Percentiles rank a stretch among this genome's conserved stretches.
Evolutionary conservation across 2,329 filamentous ascomycete species (phyloP).

Genomic region (Penicillium sp.): DNA sequence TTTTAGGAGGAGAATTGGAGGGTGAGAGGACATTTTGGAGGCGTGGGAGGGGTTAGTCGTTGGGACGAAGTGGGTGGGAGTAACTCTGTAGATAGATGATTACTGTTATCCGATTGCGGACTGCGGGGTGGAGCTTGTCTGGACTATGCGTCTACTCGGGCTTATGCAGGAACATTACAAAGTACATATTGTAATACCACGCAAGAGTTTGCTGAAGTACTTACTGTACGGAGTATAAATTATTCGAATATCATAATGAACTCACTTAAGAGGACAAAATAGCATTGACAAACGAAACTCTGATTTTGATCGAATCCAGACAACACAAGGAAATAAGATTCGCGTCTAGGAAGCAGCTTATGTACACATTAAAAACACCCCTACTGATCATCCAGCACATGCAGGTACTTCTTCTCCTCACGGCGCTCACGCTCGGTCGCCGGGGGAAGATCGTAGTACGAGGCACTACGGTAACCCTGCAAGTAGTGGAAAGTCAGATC

Average conservation of each 20-base stretch:
- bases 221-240: neutral
- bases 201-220: neutral
- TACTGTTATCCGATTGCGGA: slow-evolving; percentile 18
- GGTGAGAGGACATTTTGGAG: slow-evolving; percentile 15
- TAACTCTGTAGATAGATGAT: neutral
- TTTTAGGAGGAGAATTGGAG: slow-evolving; percentile 53
- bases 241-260: neutral
- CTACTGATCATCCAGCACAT: slow-evolving; percentile 87
- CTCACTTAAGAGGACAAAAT: neutral
- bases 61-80: neutral
- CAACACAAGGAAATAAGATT: slow-evolving; percentile 40
- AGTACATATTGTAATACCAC: neutral
- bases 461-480: slow-evolving; percentile 85
- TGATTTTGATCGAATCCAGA: slow-evolving; percentile 17
- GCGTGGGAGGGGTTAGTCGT: neutral
- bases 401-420: slow-evolving; percentile 95
- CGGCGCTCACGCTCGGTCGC: slow-evolving; percentile 91
- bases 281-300: slow-evolving; percentile 2
- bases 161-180: neutral
- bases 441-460: slow-evolving; percentile 90
- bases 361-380: slow-evolving; percentile 45
- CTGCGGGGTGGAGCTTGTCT: slow-evolving; percentile 22
- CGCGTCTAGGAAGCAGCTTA: slow-evolving; percentile 44
- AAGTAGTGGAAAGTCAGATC: slow-evolving; percentile 92
- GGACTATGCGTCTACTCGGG: neutral